Evolutionary conservation across 2,329 filamentous ascomycete genomes (phyloP), one percentile per base, ranked within the genome.

Genomic region (Helotiales sp.): DNA sequence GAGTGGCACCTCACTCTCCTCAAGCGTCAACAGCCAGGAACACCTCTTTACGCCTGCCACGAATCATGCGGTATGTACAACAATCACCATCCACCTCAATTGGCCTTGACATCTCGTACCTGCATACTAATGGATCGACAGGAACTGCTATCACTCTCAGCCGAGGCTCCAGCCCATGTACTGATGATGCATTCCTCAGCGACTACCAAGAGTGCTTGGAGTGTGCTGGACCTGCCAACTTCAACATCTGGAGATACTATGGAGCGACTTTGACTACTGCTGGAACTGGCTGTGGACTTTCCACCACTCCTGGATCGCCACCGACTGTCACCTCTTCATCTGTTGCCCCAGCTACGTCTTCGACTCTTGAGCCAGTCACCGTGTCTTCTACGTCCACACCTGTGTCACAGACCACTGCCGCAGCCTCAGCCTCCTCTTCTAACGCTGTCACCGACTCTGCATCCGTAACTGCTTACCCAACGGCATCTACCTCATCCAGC

Each of bases 241-340:
- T 61, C 6, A 62, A 73, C 34, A 73, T 73, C 60, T 73, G 72
- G 71, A 58, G 28, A 45, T 69, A 68, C 37, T 72, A 72, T 43
- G 71, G 71, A 43, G 50, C 22, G 7, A 65, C 60, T n/a, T 60
- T 72, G 30, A 62, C 66, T 6, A 61, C 62, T 17, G 64, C 55
- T 30, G 71, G 52, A 20, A 63, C 62, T 2, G 28, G 26, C 7
- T 72, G 71, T 43, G 71, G 70, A 26, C 40, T 69, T 2, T 62
- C 67, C 0, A 66, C 45, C 28, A 63, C 62, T 11, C 66, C 63
- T 26, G 60, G 43, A 15, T 20, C 59, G 15, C 22, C 58, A 4
- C 5, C 24, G 3, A 28, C 60, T 10, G 20, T 40, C 13, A 26
- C 30, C 7, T 32, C 52, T 17, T 26, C 30, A 2, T 32, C 64